Evolutionary conservation across 805 yeast species (phyloP).

Genomic region (Ogataea minuta): DNA sequence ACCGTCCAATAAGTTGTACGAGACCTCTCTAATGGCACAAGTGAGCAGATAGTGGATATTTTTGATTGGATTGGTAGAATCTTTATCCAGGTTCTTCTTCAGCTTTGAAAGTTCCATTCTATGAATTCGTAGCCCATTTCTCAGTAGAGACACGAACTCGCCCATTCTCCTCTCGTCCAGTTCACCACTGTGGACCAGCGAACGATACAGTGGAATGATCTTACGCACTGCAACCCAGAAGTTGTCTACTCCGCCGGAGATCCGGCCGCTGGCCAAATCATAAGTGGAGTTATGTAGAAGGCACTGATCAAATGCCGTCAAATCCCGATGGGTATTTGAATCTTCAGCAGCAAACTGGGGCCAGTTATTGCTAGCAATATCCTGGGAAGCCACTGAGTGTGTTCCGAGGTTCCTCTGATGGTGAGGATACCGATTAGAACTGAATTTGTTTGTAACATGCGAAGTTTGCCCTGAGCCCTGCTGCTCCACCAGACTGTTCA

Average conservation of each 20-base stretch:
- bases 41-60: constrained; percentile 51
- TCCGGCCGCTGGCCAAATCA: constrained; percentile 39
- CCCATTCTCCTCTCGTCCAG: constrained; percentile 47
- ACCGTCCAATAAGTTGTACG: constrained; percentile 47
- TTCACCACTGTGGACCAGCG: constrained; percentile 46
- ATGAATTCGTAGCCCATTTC: constrained; percentile 56
- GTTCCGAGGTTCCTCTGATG: constrained; percentile 14
- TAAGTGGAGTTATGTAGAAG: constrained; percentile 35
- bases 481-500: constrained; percentile 25
- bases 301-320: constrained; percentile 51
- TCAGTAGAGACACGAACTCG: constrained; percentile 48
- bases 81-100: constrained; percentile 59
- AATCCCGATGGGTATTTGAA: constrained; percentile 45
- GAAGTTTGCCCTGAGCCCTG: constrained; percentile 13
- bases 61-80: constrained; percentile 52
- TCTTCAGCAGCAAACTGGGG: constrained; percentile 25
- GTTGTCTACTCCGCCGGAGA: constrained; percentile 39
- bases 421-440: constrained; percentile 3
- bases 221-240: constrained; percentile 54
- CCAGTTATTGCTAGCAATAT: constrained; percentile 10
- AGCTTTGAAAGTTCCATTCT: constrained; percentile 53
- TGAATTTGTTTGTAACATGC: constrained; percentile 7
- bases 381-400: constrained; percentile 12
- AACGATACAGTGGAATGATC: constrained; percentile 50
- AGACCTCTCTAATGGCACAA: constrained; percentile 49